Base-by-base conservation (phyloP, 495 filamentous ascomycete species). In the Talaromyces stipitatus region DNA sequence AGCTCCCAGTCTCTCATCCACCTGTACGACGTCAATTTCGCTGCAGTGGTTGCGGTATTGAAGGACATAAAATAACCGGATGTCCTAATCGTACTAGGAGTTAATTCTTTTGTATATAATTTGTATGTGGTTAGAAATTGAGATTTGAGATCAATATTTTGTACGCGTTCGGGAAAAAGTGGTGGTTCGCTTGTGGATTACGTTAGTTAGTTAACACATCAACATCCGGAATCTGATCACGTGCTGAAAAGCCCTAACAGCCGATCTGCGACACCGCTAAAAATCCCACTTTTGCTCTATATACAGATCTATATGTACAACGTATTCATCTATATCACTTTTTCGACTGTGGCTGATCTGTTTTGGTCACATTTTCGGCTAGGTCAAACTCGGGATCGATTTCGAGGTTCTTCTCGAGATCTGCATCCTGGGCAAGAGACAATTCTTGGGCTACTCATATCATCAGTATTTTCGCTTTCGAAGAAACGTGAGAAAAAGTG, bases 361-460 rank as follows among this genome's bases (percentile, higher is more conserved):
- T 55, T 1, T 33, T 16, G 12, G 54, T 55, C 16, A 41, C 24
- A 16, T 26, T 33, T 24, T 38, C 36, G 24, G 54, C 32, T 26
- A 55, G 18, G 16, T 55, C 54, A 8, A 24, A 55, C 36, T 55
- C 54, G 9, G 20, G 51, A 10, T 60, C 62, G 10, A 62, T 32
- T 56, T 66, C 67, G 28, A 57, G 48, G 26, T 56, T 64, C 22
- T 62, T 53, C 57, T 72, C 68, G 30, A 66, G 50, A 43, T 69
- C 68, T 33, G 52, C 57, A 52, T 72, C 70, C 29, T 73, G 64
- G 1, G 68, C 64, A 5, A 75, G 64, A 11, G 73, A 75, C 60
- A 68, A 62, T 65, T 80, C 77, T 57, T 79, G 77, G 45, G 73
- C 78, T 80, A 58, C 46, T 5, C 29, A 16, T 12, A 18, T 36